Base-by-base conservation (phyloP, 768 basidiomycete genomes). In the Terana coerulea region DNA sequence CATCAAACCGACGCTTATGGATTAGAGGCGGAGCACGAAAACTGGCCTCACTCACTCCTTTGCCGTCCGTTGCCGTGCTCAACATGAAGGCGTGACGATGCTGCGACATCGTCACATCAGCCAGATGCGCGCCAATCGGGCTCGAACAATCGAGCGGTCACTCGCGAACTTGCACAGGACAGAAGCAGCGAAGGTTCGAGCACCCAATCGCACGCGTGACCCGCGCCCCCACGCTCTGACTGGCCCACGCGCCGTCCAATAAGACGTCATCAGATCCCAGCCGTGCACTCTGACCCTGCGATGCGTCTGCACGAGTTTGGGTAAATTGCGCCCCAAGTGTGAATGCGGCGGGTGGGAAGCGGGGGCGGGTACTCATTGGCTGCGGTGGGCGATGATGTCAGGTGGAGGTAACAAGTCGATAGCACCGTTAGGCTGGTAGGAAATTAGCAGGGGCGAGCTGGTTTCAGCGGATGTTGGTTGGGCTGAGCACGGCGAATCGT, bases 241-340 rank as follows among this genome's bases (percentile, higher is more conserved):
- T 11, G 45, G 5, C 30, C 30, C 31, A 22, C 17, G 29, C 11
- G 19, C n/a, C 9, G 15, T 11, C 28, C 15, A 15, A 17, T 30
- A 30, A 24, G 28, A 8, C 15, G 5, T 28, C 42, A 7, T 8
- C 24, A 24, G 24, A 3, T 12, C 14, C 3, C 15, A 10, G 5
- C 24, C 40, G 11, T 5, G 24, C 19, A 29, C 29, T 30, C n/a
- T 45, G 43, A 30, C 28, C 43, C 43, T 45, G 43, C 43, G 43
- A 45, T 29, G 28, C 25, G 10, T 45, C 10, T 17, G 28, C 43
- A 29, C 43, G 14, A 29, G 26, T 28, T 45, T 45, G 43, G 43
- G 21, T 45, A 45, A n/a, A 45, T 45, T 45, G 43, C 43, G 28
- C 28, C 35, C 15, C 15, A 37, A 37, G n/a, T n/a, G n/a, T 37